Base-by-base conservation (phyloP, 192 early-diverging fungal genomes). In the Rhizophagus clarus region DNA sequence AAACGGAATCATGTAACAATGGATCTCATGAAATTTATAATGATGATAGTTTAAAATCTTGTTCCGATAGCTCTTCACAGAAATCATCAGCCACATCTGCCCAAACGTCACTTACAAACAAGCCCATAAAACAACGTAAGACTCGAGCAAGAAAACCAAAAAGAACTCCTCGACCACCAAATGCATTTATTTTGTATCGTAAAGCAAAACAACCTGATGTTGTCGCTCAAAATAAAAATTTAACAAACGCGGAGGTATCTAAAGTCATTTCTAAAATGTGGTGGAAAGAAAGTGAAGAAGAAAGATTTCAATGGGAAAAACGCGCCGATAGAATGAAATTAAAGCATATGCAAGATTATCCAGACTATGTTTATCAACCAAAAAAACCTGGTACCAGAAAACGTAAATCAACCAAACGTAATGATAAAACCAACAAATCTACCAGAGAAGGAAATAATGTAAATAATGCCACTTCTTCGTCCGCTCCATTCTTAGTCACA, bases 91-190 rank as follows among this genome's bases (percentile, higher is more conserved):
- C 47, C 24, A 9, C 61, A 37, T 5, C 1, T 40, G 8, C 10
- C 24, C 72, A 26, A 29, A n/a, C 26, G 2, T 49, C 72, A 37
- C 61, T 28, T 34, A 12, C 17, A n/a, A 24, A 26, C 61, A 76
- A 49, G 60, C 0, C 74, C 32, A 63, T n/a, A 42, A 62, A 49
- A 28, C 26, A 56, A 37, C 24, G 74, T 20, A 76, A 76, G 45
- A 17, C 74, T 34, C n/a, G 51, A 63, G n/a, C 32, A 62, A 29
- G 51, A 31, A 49, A 60, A 37, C 74, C 49, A 11, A 76, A 76
- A 62, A 76, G 74, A 37, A 81, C 74, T 17, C 80, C 80, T n/a
- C 47, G 80, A 10, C 77, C 77, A 26, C 77, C 77, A 12, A 78
- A 78, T 69, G 77, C 77, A 6, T 78, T 78, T 42, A 78, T 78